These are phyloP conservation scores for Lyophyllum shimeji DNA, from an alignment of 768 basidiomycete species.

Conservation along the genomic window DNA sequence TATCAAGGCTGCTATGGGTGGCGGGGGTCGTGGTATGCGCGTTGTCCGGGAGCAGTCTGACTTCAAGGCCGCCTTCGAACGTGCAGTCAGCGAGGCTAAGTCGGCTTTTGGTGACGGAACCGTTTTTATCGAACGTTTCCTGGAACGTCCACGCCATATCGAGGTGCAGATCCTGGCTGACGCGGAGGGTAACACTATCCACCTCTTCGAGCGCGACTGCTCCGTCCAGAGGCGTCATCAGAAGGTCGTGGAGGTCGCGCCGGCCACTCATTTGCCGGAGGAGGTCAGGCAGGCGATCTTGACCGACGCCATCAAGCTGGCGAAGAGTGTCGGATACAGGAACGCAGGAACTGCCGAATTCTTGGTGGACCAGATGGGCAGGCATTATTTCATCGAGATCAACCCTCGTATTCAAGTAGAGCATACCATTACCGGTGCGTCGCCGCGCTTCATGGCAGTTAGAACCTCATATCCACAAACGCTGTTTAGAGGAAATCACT, in stretches of 20 bases:
- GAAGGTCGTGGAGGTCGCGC: slow-evolving; percentile 98
- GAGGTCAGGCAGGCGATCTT: slow-evolving; percentile 88
- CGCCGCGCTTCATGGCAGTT: slow-evolving; percentile 5
- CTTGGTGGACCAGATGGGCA: slow-evolving; percentile 93
- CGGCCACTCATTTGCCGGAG: slow-evolving; percentile 91
- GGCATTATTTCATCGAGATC: slow-evolving; percentile 99
- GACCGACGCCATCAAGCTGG: slow-evolving; percentile 89
- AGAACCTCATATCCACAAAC: background rate
- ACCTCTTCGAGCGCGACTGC: slow-evolving; percentile 98
- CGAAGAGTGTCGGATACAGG: slow-evolving; percentile 89
- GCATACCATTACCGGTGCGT: slow-evolving; percentile 93
- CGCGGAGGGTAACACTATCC: slow-evolving; percentile 89
- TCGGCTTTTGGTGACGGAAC: slow-evolving; percentile 98
- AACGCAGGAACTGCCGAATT: slow-evolving; percentile 99
- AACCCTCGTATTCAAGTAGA: slow-evolving; percentile 99
- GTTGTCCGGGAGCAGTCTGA: slow-evolving; percentile 93
- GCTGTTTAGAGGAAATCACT: slow-evolving; percentile 88
- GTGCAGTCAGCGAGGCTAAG: slow-evolving; percentile 93
- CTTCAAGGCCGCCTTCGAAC: slow-evolving; percentile 86
- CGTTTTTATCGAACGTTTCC: slow-evolving; percentile 97
- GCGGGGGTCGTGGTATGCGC: slow-evolving; percentile 98
- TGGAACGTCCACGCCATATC: slow-evolving; percentile 96
- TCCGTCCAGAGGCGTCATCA: slow-evolving; percentile 98
- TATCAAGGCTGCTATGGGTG: slow-evolving; percentile 99
- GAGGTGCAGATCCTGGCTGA: slow-evolving; percentile 97